Conservation (phyloP, 2,329 filamentous ascomycete genomes). For the Venturia pyrina region DNA sequence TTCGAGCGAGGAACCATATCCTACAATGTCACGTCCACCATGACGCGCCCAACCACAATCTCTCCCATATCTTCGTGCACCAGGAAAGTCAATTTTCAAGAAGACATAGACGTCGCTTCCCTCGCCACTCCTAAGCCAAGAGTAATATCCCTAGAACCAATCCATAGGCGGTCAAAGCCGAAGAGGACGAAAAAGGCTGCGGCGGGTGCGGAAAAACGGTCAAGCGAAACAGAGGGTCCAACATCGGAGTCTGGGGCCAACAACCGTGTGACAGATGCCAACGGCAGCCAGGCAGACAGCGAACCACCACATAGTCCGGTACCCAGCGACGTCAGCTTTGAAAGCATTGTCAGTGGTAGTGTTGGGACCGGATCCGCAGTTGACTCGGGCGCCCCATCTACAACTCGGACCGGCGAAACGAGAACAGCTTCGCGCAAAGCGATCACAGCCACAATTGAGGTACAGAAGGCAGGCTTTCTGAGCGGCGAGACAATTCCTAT, state of each 20-base stretch:
- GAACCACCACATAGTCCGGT: conserved; percentile 32
- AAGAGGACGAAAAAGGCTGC: conserved; percentile 37
- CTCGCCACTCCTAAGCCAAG: conserved; percentile 66
- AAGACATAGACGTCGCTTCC: conserved; percentile 74
- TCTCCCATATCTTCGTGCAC: conserved; percentile 71
- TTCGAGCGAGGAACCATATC: conserved; percentile 91
- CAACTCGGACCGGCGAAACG: conserved; percentile 34
- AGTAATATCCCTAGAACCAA: conserved; percentile 78
- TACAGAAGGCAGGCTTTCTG: conserved; percentile 72
- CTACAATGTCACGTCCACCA: conserved; percentile 80
- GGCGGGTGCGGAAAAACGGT: conserved; percentile 1
- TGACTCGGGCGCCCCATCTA: conserved; percentile 29
- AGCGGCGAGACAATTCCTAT: conserved; percentile 76
- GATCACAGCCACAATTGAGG: conserved; percentile 77
- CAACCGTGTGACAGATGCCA: neutral
- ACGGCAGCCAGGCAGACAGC: conserved; percentile 18
- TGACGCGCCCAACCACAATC: conserved; percentile 83
- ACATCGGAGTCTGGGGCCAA: conserved; percentile 5
- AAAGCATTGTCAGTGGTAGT: conserved; percentile 50
- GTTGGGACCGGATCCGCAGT: conserved; percentile 39
- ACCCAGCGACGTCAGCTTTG: conserved; percentile 37
- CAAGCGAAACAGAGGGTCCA: neutral
- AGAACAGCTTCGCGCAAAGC: conserved; percentile 48
- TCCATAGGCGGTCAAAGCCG: conserved; percentile 59
- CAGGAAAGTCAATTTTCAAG: conserved; percentile 66